Evolutionary conservation across 352 stramenopile species (phyloP).

Genomic region (Albugo candida): DNA sequence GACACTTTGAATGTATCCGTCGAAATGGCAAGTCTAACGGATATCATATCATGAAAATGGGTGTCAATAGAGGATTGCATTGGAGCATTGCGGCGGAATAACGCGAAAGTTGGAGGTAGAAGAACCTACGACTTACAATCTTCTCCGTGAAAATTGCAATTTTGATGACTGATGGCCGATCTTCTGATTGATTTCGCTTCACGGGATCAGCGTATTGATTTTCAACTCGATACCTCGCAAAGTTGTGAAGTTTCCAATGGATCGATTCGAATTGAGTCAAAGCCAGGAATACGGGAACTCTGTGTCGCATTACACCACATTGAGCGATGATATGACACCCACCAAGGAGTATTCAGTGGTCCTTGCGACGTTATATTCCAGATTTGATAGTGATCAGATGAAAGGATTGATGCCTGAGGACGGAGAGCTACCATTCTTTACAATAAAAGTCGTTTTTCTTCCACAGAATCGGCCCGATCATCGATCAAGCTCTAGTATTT

Average conservation of each 20-base stretch:
- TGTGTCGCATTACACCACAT: conserved; percentile 60
- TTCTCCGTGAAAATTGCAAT: conserved; percentile 28
- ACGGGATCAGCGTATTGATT: conserved; percentile 48
- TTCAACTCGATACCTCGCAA: conserved; percentile 57
- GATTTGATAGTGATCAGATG: conserved; percentile 72
- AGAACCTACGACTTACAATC: conserved; percentile 36
- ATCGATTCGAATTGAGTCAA: conserved; percentile 47
- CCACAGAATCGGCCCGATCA: conserved; percentile 41
- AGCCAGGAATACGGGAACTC: conserved; percentile 19
- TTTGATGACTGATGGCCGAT: conserved; percentile 44
- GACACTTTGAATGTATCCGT: conserved; percentile 32
- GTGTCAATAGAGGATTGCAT: conserved; percentile 25
- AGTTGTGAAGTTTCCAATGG: conserved; percentile 74
- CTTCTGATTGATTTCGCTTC: conserved; percentile 53
- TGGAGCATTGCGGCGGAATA: conserved; percentile 64
- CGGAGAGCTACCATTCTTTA: conserved; percentile 53
- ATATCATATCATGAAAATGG: conserved; percentile 61
- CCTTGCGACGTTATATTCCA: conserved; percentile 54
- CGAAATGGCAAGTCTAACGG: conserved; percentile 39
- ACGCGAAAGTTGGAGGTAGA: conserved; percentile 67
- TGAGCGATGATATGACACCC: conserved; percentile 66
- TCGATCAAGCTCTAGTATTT: conserved; percentile 72
- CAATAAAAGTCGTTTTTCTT: conserved; percentile 34
- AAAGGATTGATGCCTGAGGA: conserved; percentile 62
- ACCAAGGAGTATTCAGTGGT: conserved; percentile 52